Conservation (phyloP, 1,284 basidiomycete genomes). For the Baeospora myosura region DNA sequence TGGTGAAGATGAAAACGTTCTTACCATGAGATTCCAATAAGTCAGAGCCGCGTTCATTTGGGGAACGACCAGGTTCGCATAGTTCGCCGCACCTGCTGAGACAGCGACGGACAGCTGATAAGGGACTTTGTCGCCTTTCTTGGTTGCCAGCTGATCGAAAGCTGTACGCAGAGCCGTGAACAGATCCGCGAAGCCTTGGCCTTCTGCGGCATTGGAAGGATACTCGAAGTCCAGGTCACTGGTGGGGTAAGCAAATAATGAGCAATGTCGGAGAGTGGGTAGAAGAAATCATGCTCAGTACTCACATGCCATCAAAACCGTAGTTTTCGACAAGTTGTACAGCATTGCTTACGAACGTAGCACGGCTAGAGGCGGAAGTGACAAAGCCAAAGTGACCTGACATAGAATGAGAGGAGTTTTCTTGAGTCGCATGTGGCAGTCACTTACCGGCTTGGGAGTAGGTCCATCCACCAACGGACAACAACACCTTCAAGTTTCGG, state of each 20-base stretch:
- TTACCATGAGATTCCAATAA: conserved; percentile 91
- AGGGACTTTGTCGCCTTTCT: conserved; percentile 53
- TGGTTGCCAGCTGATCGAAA: conserved; percentile 40
- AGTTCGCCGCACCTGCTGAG: conserved; percentile 62
- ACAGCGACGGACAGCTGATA: conserved; percentile 56
- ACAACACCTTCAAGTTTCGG: conserved; percentile 69
- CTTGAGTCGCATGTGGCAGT: neutral
- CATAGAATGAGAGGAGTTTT: neutral
- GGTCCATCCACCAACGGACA: conserved; percentile 75
- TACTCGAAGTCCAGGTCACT: conserved; percentile 72
- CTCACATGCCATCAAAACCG: conserved; percentile 80
- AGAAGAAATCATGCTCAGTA: neutral
- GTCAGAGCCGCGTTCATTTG: conserved; percentile 72
- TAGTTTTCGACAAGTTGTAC: conserved; percentile 78
- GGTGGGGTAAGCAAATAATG: conserved; percentile 2
- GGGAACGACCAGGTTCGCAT: conserved; percentile 55
- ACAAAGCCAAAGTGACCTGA: conserved; percentile 59
- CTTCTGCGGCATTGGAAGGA: conserved; percentile 41
- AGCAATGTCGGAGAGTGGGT: neutral
- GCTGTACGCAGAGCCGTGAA: conserved; percentile 49
- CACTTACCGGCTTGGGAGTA: conserved; percentile 50
- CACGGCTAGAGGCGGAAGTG: conserved; percentile 44
- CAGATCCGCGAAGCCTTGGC: conserved; percentile 53
- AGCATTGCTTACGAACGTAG: conserved; percentile 65
- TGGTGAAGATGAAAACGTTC: conserved; percentile 11